Evolutionary conservation across 1,139 yeast species (phyloP).

Genomic region (Taphrina deformans): DNA sequence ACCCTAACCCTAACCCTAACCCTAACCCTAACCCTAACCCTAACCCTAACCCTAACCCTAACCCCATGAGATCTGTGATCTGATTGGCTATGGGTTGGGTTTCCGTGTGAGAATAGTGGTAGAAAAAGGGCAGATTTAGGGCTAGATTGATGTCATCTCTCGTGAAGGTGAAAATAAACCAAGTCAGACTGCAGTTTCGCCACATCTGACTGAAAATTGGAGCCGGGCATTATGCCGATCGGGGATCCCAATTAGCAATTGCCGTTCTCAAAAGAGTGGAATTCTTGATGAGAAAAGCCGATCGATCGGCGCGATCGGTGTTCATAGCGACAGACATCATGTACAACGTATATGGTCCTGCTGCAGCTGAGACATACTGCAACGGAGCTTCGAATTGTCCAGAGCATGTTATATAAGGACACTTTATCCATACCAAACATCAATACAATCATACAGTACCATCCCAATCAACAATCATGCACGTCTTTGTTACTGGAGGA

Average conservation of each 20-base stretch:
- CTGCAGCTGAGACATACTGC: not conserved
- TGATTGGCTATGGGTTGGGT: too few species aligned
- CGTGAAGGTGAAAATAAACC: too few species aligned
- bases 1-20: conserved; percentile 3
- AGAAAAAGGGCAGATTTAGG: too few species aligned
- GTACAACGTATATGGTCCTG: not conserved
- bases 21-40: conserved; percentile 4
- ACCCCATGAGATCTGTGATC: not conserved
- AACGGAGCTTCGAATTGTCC: not conserved
- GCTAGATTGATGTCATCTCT: too few species aligned
- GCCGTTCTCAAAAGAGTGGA: not conserved
- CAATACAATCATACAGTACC: not conserved
- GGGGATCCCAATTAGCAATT: not conserved
- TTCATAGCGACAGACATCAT: too few species aligned
- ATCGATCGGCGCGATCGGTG: not conserved
- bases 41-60: conserved; percentile 3
- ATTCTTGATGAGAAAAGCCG: not conserved
- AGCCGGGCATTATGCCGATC: not conserved
- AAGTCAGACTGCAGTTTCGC: too few species aligned
- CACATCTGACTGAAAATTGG: too few species aligned
- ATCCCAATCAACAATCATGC: not conserved
- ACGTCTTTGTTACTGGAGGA: conserved; percentile 34
- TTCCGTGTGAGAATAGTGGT: too few species aligned
- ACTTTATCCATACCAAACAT: not conserved
- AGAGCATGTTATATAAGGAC: too few species aligned